phyloP scores from a whole-genome alignment of 164 flowering plant species.

The Nymphaea colorata region DNA sequence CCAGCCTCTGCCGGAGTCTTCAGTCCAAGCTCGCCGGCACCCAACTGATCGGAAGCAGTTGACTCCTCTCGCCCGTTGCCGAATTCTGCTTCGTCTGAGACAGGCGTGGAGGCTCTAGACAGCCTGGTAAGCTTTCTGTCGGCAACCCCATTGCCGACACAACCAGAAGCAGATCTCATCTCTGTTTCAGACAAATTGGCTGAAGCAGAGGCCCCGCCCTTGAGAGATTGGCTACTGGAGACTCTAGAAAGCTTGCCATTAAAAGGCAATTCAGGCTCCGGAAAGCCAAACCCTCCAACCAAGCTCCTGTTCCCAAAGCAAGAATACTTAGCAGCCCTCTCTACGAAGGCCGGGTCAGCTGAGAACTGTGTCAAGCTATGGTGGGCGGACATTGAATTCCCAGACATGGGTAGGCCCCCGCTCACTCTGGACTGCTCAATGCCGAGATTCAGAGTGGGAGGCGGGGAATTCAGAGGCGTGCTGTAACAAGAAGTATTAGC shows the following conservation, averaged over 20 bases:
- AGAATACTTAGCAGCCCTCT: constrained; percentile 76
- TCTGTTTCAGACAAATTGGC: constrained; percentile 8
- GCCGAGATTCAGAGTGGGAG: constrained; percentile 37
- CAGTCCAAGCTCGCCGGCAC: constrained; percentile 7
- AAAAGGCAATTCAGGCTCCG: constrained; percentile 20
- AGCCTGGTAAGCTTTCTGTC: not conserved
- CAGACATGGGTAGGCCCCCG: constrained; percentile 16
- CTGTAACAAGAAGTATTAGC: constrained; percentile 38
- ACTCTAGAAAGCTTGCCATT: constrained; percentile 41
- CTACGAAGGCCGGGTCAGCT: constrained; percentile 73
- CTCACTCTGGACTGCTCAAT: constrained; percentile 22
- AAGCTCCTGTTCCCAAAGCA: constrained; percentile 47
- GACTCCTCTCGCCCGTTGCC: constrained; percentile 14
- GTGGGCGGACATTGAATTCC: constrained; percentile 14
- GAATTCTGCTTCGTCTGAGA: constrained; percentile 13
- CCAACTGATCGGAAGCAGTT: constrained; percentile 15
- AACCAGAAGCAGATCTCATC: constrained; percentile 6
- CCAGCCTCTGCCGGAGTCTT: constrained; percentile 11
- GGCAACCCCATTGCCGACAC: not conserved
- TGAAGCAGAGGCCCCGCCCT: constrained; percentile 22
- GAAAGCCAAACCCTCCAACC: constrained; percentile 12
- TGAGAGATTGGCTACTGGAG: constrained; percentile 45
- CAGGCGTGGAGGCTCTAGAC: not conserved
- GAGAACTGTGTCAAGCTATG: constrained; percentile 37
- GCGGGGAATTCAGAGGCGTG: constrained; percentile 66